Conservation (phyloP, 352 stramenopile genomes). For the Phytophthora pluvialis region DNA sequence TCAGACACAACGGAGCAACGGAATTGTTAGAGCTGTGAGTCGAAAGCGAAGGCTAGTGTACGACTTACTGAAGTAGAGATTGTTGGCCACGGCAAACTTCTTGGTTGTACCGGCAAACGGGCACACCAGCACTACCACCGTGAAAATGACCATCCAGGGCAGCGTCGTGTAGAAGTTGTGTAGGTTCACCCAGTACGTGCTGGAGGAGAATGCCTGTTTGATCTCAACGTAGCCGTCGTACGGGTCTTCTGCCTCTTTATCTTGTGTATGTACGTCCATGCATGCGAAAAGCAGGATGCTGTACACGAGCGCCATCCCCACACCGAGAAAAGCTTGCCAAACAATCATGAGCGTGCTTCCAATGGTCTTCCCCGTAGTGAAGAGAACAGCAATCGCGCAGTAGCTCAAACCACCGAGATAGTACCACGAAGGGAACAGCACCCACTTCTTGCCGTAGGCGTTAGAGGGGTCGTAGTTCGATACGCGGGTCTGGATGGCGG, state of each 20-base stretch:
- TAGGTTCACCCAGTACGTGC: conserved; percentile 67
- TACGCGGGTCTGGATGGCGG: conserved; percentile 46
- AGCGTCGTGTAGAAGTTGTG: conserved; percentile 73
- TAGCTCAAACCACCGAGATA: conserved; percentile 78
- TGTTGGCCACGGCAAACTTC: conserved; percentile 83
- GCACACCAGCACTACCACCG: conserved; percentile 56
- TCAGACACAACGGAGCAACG: neutral
- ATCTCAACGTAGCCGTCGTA: conserved; percentile 62
- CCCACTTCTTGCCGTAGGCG: conserved; percentile 44
- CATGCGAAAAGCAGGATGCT: conserved; percentile 72
- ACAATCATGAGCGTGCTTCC: conserved; percentile 73
- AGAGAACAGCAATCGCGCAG: conserved; percentile 74
- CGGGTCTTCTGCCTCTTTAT: conserved; percentile 31
- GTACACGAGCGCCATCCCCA: conserved; percentile 77
- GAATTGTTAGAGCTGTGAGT: neutral
- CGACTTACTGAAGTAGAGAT: conserved; percentile 76
- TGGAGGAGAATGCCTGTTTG: conserved; percentile 63
- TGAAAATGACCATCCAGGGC: conserved; percentile 81
- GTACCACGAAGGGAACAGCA: conserved; percentile 57
- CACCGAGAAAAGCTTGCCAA: conserved; percentile 74
- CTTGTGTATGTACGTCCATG: conserved; percentile 52
- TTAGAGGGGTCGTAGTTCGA: conserved; percentile 32
- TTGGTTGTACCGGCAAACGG: conserved; percentile 77
- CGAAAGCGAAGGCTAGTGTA: neutral
- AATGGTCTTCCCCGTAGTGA: conserved; percentile 72